Evolutionary conservation across 1,139 yeast species (phyloP).

Genomic region (Scheffersomyces quercinus): DNA sequence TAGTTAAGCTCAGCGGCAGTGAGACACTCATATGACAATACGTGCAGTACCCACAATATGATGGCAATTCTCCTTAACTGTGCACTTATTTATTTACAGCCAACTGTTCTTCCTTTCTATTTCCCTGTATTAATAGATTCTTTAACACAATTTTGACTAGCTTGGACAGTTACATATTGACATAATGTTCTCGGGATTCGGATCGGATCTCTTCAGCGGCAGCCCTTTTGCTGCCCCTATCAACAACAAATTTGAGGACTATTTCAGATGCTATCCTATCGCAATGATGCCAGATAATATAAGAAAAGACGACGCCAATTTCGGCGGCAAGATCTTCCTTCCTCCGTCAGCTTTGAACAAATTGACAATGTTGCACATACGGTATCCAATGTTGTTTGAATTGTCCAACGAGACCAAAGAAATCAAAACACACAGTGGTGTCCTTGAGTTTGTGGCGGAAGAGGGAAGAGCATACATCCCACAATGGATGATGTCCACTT

Average conservation of each 20-base stretch:
- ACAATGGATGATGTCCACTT: slow-evolving; percentile 92
- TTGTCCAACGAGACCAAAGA: slow-evolving; percentile 65
- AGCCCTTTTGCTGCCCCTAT: slow-evolving; percentile 32
- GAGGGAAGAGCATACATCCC: slow-evolving; percentile 96
- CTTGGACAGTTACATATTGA: no score
- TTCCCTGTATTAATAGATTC: no score
- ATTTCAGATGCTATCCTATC: slow-evolving; percentile 88
- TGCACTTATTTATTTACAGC: no score
- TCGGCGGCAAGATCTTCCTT: slow-evolving; percentile 93
- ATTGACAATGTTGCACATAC: slow-evolving; percentile 78
- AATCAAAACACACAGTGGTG: slow-evolving; percentile 81
- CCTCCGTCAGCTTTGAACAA: slow-evolving; percentile 93
- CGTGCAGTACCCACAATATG: no score
- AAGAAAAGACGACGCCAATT: slow-evolving; percentile 80
- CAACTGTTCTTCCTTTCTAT: no score
- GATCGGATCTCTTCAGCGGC: slow-evolving; percentile 41
- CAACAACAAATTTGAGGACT: slow-evolving; percentile 63
- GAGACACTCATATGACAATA: no score
- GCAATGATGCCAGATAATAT: slow-evolving; percentile 85
- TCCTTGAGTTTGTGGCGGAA: slow-evolving; percentile 92
- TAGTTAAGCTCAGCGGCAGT: no score
- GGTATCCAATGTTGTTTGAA: slow-evolving; percentile 95
- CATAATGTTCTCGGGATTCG: slow-evolving; percentile 48
- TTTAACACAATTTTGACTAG: no score
- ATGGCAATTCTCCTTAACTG: no score